Conservation (phyloP, 1,284 basidiomycete species). For the Ganoderma lingzhi region DNA sequence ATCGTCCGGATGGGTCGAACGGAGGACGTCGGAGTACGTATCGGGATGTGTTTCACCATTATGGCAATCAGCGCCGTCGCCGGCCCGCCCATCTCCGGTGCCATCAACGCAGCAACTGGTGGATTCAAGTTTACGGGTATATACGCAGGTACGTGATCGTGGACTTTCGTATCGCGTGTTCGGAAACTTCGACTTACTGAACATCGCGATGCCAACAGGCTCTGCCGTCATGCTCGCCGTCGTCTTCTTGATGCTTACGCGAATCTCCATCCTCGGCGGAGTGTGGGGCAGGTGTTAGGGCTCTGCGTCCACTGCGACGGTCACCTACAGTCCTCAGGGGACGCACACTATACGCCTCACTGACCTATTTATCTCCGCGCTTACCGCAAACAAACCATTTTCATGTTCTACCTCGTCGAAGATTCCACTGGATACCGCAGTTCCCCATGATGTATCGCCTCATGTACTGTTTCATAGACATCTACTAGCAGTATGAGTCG, state of each 20-base stretch:
- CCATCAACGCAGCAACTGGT: conserved; percentile 55
- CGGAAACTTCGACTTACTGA: not conserved
- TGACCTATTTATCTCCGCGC: not conserved
- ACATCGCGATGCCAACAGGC: conserved; percentile 4
- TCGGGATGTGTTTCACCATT: conserved; percentile 65
- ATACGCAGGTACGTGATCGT: conserved; percentile 57
- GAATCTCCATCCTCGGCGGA: conserved; percentile 21
- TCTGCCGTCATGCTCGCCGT: conserved; percentile 27
- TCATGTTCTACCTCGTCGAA: not conserved
- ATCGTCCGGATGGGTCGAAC: conserved; percentile 66
- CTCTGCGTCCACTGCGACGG: not conserved
- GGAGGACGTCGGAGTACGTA: conserved; percentile 63
- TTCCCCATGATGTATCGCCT: not conserved
- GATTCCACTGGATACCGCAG: too few species aligned
- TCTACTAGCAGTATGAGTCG: not conserved
- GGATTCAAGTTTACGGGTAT: conserved; percentile 61
- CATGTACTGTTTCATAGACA: not conserved
- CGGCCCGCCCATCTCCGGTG: conserved; percentile 69
- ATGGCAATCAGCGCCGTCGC: conserved; percentile 54
- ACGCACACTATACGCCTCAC: not conserved
- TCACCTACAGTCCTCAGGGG: not conserved
- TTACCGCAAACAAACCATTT: not conserved
- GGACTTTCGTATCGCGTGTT: not conserved
- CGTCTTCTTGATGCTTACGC: conserved; percentile 22
- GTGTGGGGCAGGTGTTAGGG: conserved; percentile 26